Base-by-base conservation (phyloP, 768 basidiomycete species). In the Russula sp. region DNA sequence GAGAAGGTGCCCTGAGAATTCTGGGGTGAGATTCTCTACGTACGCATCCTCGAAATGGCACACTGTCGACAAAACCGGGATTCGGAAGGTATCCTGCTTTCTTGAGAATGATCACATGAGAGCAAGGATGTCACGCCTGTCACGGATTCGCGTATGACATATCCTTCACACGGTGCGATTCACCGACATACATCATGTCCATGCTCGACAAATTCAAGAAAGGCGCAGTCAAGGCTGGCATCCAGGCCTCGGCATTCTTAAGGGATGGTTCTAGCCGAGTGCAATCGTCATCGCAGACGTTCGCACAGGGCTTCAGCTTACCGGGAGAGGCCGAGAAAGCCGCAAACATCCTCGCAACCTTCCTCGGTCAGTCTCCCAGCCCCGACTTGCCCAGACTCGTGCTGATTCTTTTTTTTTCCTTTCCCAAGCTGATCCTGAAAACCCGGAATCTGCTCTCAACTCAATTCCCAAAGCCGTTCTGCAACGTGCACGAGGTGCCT, bases 321-420 rank as follows among this genome's bases (percentile, higher is more conserved):
- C 93, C 93, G 20, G 93, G 91, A 62, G 95, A 98, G 73, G 88
- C 93, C 45, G 89, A 93, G 63, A 97, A 97, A 71, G 92, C 94
- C 0, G 93, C 94, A 16, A 90, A 87, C 74, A 98, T 96, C 68
- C 76, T 98, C 35, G 85, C 84, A 64, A 86, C 84, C 65, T 98
- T 98, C 79, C 78, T 96, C n/a, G 94, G 92, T 93, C 70, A 58
- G 79, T 67, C 10, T 35, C 7, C 58, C 18, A 36, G 3, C 25
- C 36, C 7, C 20, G 36, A 18, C 43, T 22, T 10, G 50, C 42
- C 20, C 52, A 18, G 55, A 22, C 36, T 20, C 14, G n/a, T 51
- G 9, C 16, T 48, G 39, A 58, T 42, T 45, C 20, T 16, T 46
- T 56, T 46, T 56, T 36, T 22, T 18, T 47, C 13, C 45, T 56